Evolutionary conservation across 371 early-diverging fungal genomes (phyloP).

Genomic region (Syncephalastrum monosporum): DNA sequence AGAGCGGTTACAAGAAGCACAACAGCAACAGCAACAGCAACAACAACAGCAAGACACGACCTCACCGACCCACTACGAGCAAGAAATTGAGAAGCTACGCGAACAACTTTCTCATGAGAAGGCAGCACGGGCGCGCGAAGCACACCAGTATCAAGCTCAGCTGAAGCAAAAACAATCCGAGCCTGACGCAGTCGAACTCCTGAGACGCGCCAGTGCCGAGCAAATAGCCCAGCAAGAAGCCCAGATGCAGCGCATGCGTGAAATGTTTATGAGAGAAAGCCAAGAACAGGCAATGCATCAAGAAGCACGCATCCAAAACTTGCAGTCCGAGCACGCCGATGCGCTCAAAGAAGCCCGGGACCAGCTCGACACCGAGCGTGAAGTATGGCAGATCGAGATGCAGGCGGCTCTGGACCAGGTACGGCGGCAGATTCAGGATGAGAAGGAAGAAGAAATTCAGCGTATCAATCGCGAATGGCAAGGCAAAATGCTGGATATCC

Average conservation of each 20-base stretch:
- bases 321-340: conserved; percentile 26
- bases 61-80: neutral
- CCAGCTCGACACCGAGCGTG: conserved; percentile 21
- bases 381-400: conserved; percentile 25
- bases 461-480: conserved; percentile 21
- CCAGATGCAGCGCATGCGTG: conserved; percentile 14
- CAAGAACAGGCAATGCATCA: conserved; percentile 25
- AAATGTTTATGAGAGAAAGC: conserved; percentile 25
- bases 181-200: neutral
- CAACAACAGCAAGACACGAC: conserved; percentile 1
- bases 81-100: neutral
- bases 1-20: conserved; percentile 17
- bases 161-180: conserved; percentile 9
- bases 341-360: conserved; percentile 21
- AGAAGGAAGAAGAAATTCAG: conserved; percentile 11
- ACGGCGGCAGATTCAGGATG: neutral
- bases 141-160: conserved; percentile 14
- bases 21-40: conserved; percentile 10
- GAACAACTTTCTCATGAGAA: conserved; percentile 4
- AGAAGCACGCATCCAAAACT: conserved; percentile 31
- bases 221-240: neutral
- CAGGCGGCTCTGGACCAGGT: conserved; percentile 20
- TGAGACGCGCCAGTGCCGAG: neutral
- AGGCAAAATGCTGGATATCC: conserved; percentile 29
- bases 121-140: conserved; percentile 1